Conservation (phyloP, 768 basidiomycete genomes). For the Naganishia antarctica region DNA sequence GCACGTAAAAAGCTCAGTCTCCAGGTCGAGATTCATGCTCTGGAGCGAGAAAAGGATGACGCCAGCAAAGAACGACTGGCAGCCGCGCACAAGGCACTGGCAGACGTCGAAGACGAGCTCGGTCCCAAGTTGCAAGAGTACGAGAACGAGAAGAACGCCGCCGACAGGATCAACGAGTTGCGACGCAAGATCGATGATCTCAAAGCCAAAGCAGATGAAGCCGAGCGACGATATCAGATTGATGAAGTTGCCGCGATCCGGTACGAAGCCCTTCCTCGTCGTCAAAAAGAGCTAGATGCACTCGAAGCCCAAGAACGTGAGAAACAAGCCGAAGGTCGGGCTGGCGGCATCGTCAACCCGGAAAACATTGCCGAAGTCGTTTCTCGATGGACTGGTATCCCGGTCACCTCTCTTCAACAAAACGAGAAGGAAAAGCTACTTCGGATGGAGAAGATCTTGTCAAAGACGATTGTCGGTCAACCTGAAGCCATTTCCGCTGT, state of each 20-base stretch:
- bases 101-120: slow-evolving; percentile 78
- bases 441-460: slow-evolving; percentile 48
- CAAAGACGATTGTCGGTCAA: slow-evolving; percentile 65
- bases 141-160: slow-evolving; percentile 75
- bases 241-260: slow-evolving; percentile 62
- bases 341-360: slow-evolving; percentile 59
- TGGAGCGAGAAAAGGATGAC: slow-evolving; percentile 84
- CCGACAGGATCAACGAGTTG: slow-evolving; percentile 71
- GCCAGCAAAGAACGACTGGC: slow-evolving; percentile 79
- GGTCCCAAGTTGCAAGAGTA: slow-evolving; percentile 76
- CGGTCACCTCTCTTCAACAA: slow-evolving; percentile 65
- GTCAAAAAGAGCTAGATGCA: slow-evolving; percentile 55
- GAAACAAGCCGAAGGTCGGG: slow-evolving; percentile 55
- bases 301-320: slow-evolving; percentile 65
- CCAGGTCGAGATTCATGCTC: slow-evolving; percentile 89
- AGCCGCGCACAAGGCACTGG: slow-evolving; percentile 68
- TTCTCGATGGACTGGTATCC: slow-evolving; percentile 85
- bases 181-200: slow-evolving; percentile 83
- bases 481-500: slow-evolving; percentile 58
- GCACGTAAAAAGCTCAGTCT: slow-evolving; percentile 83
- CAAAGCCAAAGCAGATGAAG: slow-evolving; percentile 84
- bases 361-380: slow-evolving; percentile 94
- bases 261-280: slow-evolving; percentile 86
- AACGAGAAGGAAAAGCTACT: slow-evolving; percentile 49
- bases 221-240: slow-evolving; percentile 69